Evolutionary conservation across 257 asterid species (phyloP), one percentile per base, ranked within the genome.

Genomic region (Rehmannia glutinosa): DNA sequence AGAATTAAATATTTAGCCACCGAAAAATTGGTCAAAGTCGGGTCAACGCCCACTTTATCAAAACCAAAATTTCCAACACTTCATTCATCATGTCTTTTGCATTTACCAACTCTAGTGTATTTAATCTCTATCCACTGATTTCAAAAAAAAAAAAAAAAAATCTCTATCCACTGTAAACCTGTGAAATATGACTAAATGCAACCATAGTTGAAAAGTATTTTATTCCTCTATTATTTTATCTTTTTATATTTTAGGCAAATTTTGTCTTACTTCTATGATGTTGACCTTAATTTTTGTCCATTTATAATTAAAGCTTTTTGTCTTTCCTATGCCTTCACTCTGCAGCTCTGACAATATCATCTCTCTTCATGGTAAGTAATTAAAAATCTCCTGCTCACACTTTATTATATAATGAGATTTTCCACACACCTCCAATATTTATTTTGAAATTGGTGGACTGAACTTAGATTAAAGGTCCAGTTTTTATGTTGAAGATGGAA

Each of bases 311-410:
- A 38, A 16, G 27, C 8, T 33, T 39, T 25, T 53, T 57, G 2
- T 36, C n/a, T 43, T 33, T 28, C 16, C 2, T 23, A 2, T 55
- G 45, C 32, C n/a, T 38, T 68, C 43, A 11, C 36, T 79, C 27
- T 75, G 52, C 92, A 89, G 96, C 90, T 70, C 65, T 89, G 72
- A 80, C 96, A 8, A 84, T 86, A 74, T 76, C 92, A 15, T 89
- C 96, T 21, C 92, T 89, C 56, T 89, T 89, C 70, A 89, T 89
- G 95, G 96, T 86, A 75, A 68, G 87, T 66, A 21, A 17, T 58
- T 63, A 39, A 66, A 50, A 19, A 30, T 42, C n/a, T n/a, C 21
- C 21, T 20, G 9, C 12, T 67, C 46, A 61, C 9, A 16, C 21
- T 60, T 52, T 42, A 8, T 28, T n/a, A n/a, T 15, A 13, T 28